phyloP scores from a whole-genome alignment of 2,329 filamentous ascomycete genomes.

The Xenoacremonium recifei region DNA sequence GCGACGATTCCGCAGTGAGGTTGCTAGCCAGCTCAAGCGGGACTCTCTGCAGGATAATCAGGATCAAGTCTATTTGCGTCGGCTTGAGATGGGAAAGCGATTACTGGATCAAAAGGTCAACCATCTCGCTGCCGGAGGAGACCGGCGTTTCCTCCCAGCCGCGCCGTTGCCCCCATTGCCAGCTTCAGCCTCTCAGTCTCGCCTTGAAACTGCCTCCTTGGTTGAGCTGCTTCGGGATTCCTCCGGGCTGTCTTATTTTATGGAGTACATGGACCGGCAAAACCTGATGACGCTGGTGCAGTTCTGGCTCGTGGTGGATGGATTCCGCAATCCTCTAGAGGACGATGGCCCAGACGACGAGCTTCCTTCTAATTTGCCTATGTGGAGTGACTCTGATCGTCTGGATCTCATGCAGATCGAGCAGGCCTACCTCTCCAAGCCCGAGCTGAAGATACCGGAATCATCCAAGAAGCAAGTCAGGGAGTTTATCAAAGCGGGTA shows the following conservation, averaged over 20 bases:
- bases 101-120: slow-evolving; percentile 87
- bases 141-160: slow-evolving; percentile 35
- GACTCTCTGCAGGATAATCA: slow-evolving; percentile 76
- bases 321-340: slow-evolving; percentile 90
- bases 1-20: slow-evolving; percentile 85
- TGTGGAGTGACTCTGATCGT: slow-evolving; percentile 82
- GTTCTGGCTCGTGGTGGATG: slow-evolving; percentile 98
- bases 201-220: slow-evolving; percentile 72
- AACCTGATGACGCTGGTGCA: slow-evolving; percentile 85
- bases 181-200: slow-evolving; percentile 47
- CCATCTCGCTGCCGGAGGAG: slow-evolving; percentile 69
- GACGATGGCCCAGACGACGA: slow-evolving; percentile 67
- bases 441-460: slow-evolving; percentile 76
- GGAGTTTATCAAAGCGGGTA: slow-evolving; percentile 76
- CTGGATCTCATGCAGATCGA: slow-evolving; percentile 89
- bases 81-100: slow-evolving; percentile 87
- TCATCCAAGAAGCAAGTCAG: slow-evolving; percentile 68
- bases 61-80: slow-evolving; percentile 82
- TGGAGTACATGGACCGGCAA: slow-evolving; percentile 98
- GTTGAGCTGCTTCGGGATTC: slow-evolving; percentile 87
- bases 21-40: slow-evolving; percentile 86
- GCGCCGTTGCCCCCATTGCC: slow-evolving; percentile 19
- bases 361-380: slow-evolving; percentile 57
- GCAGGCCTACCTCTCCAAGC: slow-evolving; percentile 79
- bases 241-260: slow-evolving; percentile 93